Percentiles rank a stretch among this genome's conserved stretches.
Conservation (phyloP, 306 rosid genomes). For the Quillaja saponaria region DNA sequence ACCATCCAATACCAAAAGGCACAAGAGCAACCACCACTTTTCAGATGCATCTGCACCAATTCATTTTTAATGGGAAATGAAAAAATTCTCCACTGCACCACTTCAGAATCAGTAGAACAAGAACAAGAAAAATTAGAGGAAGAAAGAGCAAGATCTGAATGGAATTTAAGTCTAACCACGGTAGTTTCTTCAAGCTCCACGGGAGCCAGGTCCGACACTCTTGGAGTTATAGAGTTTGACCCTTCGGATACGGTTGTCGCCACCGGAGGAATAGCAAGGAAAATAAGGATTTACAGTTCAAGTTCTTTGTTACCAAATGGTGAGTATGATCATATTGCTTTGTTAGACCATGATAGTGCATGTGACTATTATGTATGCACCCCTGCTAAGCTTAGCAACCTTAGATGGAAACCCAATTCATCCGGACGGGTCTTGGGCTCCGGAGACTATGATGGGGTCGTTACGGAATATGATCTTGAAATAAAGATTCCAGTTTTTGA, state of each 20-base stretch:
- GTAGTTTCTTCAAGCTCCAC: constrained; percentile 38
- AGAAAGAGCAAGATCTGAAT: constrained; percentile 29
- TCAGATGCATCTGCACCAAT: constrained; percentile 12
- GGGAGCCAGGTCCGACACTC: constrained; percentile 36
- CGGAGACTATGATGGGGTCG: constrained; percentile 69
- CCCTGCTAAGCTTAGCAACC: constrained; percentile 70
- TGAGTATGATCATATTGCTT: not conserved
- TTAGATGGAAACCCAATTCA: constrained; percentile 54
- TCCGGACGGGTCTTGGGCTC: constrained; percentile 44
- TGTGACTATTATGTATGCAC: constrained; percentile 50
- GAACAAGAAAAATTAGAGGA: not conserved
- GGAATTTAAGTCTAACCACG: constrained; percentile 48
- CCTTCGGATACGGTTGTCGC: constrained; percentile 47
- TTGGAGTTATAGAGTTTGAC: constrained; percentile 56
- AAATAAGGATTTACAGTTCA: constrained; percentile 44
- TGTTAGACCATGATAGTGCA: constrained; percentile 44
- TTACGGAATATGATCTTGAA: constrained; percentile 61
- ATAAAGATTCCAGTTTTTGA: constrained; percentile 46
- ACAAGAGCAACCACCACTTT: constrained; percentile 40
- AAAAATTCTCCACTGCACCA: constrained; percentile 30
- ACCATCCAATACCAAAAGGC: constrained; percentile 29
- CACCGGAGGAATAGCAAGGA: constrained; percentile 60
- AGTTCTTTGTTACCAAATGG: constrained; percentile 21
- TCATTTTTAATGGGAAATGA: constrained; percentile 57
- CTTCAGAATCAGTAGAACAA: constrained; percentile 7